phyloP scores from a whole-genome alignment of 2,329 filamentous ascomycete species.

The Plectosphaerella sp. region DNA sequence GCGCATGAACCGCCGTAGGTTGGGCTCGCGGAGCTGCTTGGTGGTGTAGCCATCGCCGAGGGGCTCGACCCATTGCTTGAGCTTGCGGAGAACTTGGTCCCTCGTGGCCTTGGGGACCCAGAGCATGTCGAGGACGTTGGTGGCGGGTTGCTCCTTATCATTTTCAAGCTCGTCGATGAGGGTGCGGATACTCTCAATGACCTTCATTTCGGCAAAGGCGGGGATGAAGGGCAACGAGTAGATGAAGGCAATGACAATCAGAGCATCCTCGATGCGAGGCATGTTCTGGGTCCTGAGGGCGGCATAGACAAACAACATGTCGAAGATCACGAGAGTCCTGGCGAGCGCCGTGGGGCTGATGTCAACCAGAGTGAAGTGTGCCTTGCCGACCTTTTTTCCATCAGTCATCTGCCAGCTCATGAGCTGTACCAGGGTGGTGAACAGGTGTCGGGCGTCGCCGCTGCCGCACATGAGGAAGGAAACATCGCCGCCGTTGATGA shows the following conservation, averaged over 20 bases:
- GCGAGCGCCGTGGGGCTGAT: slow-evolving; percentile 16
- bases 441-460: slow-evolving; percentile 17
- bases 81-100: slow-evolving; percentile 7
- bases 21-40: background rate
- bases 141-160: slow-evolving; percentile 3
- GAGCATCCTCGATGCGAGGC: slow-evolving; percentile 5
- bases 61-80: slow-evolving; percentile 6
- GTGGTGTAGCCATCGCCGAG: slow-evolving; percentile 8
- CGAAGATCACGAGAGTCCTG: slow-evolving; percentile 15
- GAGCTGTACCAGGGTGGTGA: slow-evolving; percentile 8
- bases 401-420: background rate
- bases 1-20: background rate
- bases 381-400: slow-evolving; percentile 3
- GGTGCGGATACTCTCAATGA: slow-evolving; percentile 11
- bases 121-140: slow-evolving; percentile 7
- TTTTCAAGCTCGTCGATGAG: slow-evolving; percentile 12
- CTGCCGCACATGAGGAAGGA: slow-evolving; percentile 16
- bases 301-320: slow-evolving; percentile 6
- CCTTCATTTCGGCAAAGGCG: slow-evolving; percentile 10
- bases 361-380: slow-evolving; percentile 17
- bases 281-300: background rate
- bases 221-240: slow-evolving; percentile 13
- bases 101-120: slow-evolving; percentile 3
- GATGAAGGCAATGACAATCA: slow-evolving; percentile 14
- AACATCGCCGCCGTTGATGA: slow-evolving; percentile 6